Conservation (phyloP, 2,329 filamentous ascomycete genomes). For the Thelonectria olida region DNA sequence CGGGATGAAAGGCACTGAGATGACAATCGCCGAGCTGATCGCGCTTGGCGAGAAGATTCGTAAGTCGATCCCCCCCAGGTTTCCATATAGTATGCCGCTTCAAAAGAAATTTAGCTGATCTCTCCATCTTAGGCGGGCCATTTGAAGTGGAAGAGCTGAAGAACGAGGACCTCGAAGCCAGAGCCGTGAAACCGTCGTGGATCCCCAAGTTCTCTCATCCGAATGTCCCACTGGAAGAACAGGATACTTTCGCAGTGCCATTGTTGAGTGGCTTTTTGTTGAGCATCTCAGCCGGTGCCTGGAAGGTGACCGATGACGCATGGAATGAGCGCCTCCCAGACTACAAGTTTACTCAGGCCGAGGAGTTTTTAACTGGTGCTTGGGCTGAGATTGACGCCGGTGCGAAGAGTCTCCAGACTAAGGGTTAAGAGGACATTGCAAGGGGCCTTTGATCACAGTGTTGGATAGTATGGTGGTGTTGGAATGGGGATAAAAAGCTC, state of each 20-base stretch:
- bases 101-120: background rate
- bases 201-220: constrained; percentile 27
- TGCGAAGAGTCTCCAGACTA: background rate
- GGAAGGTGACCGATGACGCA: constrained; percentile 51
- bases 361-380: constrained; percentile 52
- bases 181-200: constrained; percentile 38
- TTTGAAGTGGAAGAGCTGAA: constrained; percentile 32
- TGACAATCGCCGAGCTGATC: constrained; percentile 49
- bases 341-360: constrained; percentile 51
- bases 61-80: background rate
- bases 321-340: constrained; percentile 56
- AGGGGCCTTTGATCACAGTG: no score
- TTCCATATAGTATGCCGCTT: no score
- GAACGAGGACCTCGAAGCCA: constrained; percentile 31
- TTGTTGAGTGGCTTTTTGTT: constrained; percentile 20
- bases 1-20: constrained; percentile 51
- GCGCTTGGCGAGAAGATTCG: constrained; percentile 51
- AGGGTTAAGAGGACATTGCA: no score
- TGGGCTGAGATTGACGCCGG: constrained; percentile 28
- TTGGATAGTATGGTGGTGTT: no score
- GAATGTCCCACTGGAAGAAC: constrained; percentile 26
- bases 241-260: constrained; percentile 11
- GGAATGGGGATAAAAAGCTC: no score
- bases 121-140: constrained; percentile 24
- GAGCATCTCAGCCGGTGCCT: constrained; percentile 25